Conservation (phyloP, 2,329 filamentous ascomycete genomes). For the Penicillium freii region DNA sequence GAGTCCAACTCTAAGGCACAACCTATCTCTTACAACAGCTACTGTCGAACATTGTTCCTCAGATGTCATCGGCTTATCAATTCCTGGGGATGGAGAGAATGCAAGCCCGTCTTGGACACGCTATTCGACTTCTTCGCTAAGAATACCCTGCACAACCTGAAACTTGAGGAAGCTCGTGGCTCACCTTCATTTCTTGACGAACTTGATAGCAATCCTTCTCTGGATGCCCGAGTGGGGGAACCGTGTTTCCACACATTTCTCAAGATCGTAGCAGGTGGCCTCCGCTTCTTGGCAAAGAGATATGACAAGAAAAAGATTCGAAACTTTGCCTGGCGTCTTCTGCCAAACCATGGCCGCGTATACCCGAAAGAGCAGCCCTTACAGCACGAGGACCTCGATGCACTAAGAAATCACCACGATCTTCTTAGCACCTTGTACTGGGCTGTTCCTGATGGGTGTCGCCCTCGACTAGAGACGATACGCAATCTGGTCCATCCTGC, state of each 20-base stretch:
- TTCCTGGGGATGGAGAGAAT: conserved; percentile 57
- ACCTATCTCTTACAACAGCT: conserved; percentile 53
- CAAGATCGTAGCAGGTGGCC: conserved; percentile 54
- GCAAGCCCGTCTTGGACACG: conserved; percentile 53
- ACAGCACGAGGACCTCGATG: conserved; percentile 54
- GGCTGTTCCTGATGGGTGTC: conserved; percentile 52
- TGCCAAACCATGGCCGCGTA: conserved; percentile 60
- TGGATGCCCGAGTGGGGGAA: conserved; percentile 50
- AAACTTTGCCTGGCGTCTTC: conserved; percentile 56
- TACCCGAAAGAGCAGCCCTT: conserved; percentile 59
- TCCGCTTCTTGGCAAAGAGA: conserved; percentile 47
- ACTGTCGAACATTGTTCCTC: conserved; percentile 52
- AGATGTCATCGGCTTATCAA: conserved; percentile 55
- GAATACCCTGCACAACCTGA: conserved; percentile 52
- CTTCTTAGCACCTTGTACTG: conserved; percentile 60
- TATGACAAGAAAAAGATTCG: conserved; percentile 56
- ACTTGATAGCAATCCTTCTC: conserved; percentile 43
- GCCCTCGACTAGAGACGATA: conserved; percentile 54
- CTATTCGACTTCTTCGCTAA: conserved; percentile 61
- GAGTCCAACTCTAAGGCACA: conserved; percentile 39
- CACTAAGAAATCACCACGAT: conserved; percentile 62
- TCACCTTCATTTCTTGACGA: conserved; percentile 56
- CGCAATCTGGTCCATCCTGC: conserved; percentile 56
- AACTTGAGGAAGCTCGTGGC: conserved; percentile 51
- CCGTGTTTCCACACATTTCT: conserved; percentile 59